Evolutionary conservation across 257 asterid species (phyloP), one percentile per base, ranked within the genome.

Genomic region (Ehretia macrophylla): DNA sequence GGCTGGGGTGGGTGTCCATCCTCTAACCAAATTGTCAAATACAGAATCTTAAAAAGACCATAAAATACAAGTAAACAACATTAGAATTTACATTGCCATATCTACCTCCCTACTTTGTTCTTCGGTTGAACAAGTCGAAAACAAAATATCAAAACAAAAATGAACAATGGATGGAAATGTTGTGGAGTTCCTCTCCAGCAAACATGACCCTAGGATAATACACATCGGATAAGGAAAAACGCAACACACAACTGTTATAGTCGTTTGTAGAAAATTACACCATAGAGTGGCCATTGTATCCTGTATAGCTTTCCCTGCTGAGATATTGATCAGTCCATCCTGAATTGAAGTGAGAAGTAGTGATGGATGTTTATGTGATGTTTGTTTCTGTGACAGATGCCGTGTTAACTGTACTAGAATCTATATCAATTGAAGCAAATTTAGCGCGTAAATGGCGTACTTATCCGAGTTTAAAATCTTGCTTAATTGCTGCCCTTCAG

Each of bases 311-410:
- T 65, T 83, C 95, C 75, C 68, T 70, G 78, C 88, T 84, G 12
- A 68, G 59, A 63, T 51, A 74, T 60, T 81, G 89, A 12, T 79
- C 76, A 50, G 81, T 81, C 86, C 86, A 80, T 48, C 79, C 92
- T 14, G 94, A 84, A 17, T 82, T 76, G 35, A 56, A 68, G n/a
- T 75, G 77, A 9, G 87, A 80, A 16, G 85, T 72, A 8, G 84
- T 70, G 17, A 68, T 22, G 5, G 87, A 58, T 51, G 56, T 17
- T 11, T 70, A 40, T 10, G 55, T 20, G 32, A 20, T 51, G 47
- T 27, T 27, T 27, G 35, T 27, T 6, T 27, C 6, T 8, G n/a
- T n/a, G n/a, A n/a, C n/a, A n/a, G 52, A 47, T 16, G 20, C 52
- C 51, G 73, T 71, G 17, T 40, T 56, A 50, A 45, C 5, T 19